phyloP scores from a whole-genome alignment of 768 basidiomycete genomes.

The Leccinum longicurvipes region DNA sequence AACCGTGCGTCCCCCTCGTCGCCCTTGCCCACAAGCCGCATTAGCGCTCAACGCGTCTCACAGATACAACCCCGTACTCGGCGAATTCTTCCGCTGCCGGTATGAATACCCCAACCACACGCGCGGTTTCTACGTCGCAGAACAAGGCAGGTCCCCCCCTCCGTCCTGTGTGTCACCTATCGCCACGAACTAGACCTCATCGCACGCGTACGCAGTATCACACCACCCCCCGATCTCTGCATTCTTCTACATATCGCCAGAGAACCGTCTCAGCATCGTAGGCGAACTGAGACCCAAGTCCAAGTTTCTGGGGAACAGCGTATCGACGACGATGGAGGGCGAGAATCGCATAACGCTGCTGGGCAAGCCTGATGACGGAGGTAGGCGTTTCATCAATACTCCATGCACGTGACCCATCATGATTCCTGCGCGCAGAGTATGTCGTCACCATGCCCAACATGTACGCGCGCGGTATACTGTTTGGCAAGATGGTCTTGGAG shows the following conservation, averaged over 20 bases:
- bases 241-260: slow-evolving; percentile 94
- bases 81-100: slow-evolving; percentile 96
- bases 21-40: neutral
- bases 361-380: slow-evolving; percentile 81
- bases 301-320: slow-evolving; percentile 95
- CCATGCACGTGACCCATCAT: slow-evolving; percentile 1
- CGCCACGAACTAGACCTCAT: slow-evolving; percentile 5
- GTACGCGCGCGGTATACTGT: slow-evolving; percentile 85
- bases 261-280: slow-evolving; percentile 79
- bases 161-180: neutral
- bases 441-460: slow-evolving; percentile 97
- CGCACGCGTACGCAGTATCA: slow-evolving; percentile 56
- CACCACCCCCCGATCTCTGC: slow-evolving; percentile 94
- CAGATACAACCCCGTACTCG: slow-evolving; percentile 95
- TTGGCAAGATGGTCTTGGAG: slow-evolving; percentile 95
- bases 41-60: slow-evolving; percentile 5
- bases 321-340: slow-evolving; percentile 95
- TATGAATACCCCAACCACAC: slow-evolving; percentile 91
- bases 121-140: slow-evolving; percentile 94
- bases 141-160: slow-evolving; percentile 64
- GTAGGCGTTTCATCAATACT: slow-evolving; percentile 43
- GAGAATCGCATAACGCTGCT: slow-evolving; percentile 85
- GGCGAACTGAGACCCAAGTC: slow-evolving; percentile 96
- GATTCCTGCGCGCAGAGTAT: slow-evolving; percentile 52
- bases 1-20: slow-evolving; percentile 62